A percentile compares a stretch with the other conserved stretches of the same genome.
Evolutionary conservation across 2,329 filamentous ascomycete genomes (phyloP).

Genomic region (Diplodia corticola): DNA sequence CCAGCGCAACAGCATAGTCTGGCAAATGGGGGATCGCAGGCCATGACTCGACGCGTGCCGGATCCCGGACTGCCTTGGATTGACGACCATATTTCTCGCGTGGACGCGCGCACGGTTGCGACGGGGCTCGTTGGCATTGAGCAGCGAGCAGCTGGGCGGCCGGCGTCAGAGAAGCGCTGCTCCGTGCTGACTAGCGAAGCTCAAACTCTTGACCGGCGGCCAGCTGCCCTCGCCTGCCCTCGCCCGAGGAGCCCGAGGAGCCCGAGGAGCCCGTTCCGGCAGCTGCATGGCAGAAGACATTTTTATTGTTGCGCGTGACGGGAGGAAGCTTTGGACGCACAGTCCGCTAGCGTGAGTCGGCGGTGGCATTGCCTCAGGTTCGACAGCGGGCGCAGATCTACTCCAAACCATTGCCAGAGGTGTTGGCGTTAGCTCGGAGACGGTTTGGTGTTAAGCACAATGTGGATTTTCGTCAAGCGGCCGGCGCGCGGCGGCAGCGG

Average conservation of each 20-base stretch:
- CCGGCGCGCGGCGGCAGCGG: not conserved
- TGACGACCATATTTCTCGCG: not conserved
- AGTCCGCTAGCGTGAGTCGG: not conserved
- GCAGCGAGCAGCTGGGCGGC: too few relatives aligned
- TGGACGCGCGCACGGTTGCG: not conserved
- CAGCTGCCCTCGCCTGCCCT: not conserved
- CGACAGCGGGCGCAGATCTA: constrained; percentile 10
- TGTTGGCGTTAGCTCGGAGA: not conserved
- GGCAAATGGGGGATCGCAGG: not conserved
- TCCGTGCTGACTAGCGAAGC: not conserved
- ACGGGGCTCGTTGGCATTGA: not conserved
- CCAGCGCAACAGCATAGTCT: not conserved
- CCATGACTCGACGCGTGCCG: not conserved
- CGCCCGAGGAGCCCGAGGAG: too few relatives aligned
- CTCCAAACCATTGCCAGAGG: constrained; percentile 4
- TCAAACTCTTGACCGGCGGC: not conserved
- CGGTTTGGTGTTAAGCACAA: not conserved
- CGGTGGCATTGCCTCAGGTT: not conserved
- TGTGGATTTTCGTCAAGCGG: not conserved
- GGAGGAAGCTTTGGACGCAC: not conserved
- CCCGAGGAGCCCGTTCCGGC: not conserved
- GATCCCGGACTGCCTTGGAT: constrained; percentile 6
- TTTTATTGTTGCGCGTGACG: not conserved
- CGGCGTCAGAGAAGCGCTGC: not conserved
- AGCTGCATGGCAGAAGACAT: not conserved